Evolutionary conservation across 1,139 yeast genomes (phyloP), one percentile per base, ranked within the genome.

Genomic region (Pichia sp.): DNA sequence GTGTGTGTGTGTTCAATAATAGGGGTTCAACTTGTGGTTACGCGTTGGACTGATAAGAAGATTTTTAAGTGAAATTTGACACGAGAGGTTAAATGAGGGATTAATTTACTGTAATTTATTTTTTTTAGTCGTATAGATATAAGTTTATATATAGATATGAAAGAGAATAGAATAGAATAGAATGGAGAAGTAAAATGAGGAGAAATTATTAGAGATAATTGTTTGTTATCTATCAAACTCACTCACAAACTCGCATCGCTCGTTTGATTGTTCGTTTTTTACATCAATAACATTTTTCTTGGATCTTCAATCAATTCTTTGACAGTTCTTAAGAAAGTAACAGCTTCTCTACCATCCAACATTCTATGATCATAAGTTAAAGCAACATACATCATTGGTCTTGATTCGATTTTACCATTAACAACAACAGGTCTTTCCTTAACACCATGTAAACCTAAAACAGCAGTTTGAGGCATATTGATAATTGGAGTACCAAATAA

Each of bases 341-440:
- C 98, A 40, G 97, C 97, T 72, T 91, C 99, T 70, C 98, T 84
- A 57, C 99, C 99, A 63, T 91, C 99, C 62, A 93, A 75, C 61
- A 91, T 82, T 74, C 98, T 84, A 73, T 91, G 99, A 64, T 91
- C 99, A 65, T 91, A 91, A 46, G 98, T 91, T 67, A 91, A 80
- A 43, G 99, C 99, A 62, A 93, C 71, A 77, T 91, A 93, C 98
- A 93, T 93, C 98, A 91, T 91, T 65, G 99, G 99, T 73, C 97
- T 84, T 34, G 93, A 77, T 54, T 85, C 98, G 55, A 91, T 77
- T 73, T 91, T 91, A 43, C 98, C 98, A 54, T 91, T 82, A 47
- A 91, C 89, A 23, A 40, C 44, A 46, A 91, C 96, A 40, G 98
- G 94, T 73, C 98, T 88, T 67, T 91, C 91, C 73, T 91, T 93